Evolutionary conservation across 1,284 basidiomycete genomes (phyloP), one percentile per base, ranked within the genome.

Genomic region (Malassezia vespertilionis): DNA sequence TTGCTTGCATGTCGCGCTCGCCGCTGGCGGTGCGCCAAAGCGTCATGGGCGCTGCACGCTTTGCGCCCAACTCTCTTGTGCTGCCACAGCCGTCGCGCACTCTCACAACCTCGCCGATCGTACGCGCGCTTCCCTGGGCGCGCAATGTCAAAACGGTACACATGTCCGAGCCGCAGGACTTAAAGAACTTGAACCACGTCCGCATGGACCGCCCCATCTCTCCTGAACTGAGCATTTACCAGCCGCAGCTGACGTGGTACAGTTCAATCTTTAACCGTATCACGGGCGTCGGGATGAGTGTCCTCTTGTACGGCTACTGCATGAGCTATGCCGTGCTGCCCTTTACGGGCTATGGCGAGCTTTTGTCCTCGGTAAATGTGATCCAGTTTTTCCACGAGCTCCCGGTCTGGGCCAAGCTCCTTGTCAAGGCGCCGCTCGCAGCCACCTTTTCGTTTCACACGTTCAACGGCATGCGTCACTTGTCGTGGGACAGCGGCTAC

Each of bases 141-240:
- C 44, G 40, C 30, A 28, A 32, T 11, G 42, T 28, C 9, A 23
- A 30, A 33, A 61, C 54, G 4, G 55, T 44, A 20, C 45, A 54
- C 35, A 17, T 63, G 28, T 75, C 80, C 1, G 74, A 79, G 0
- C 77, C 79, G 1, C 76, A 79, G 37, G 72, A 75, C 34, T 49
- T 72, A 35, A 77, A 77, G 5, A 80, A 91, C 55, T 76, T 96
- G 56, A 91, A 97, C 76, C 72, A 79, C 56, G 89, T 95, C 72
- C 81, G 91, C 56, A 74, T 84, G 40, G 75, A 77, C 40, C 82
- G 91, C 23, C 91, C 93, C 15, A 83, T 78, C 48, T 85, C 83
- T 63, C 91, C 93, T 18, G 88, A 95, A 73, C 83, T 90, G 63
- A 86, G 86, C 39, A 95, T 96, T 73, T 97, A 96, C 76, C 85